Conservation (phyloP, 306 rosid genomes). For the Fragaria vesca region DNA sequence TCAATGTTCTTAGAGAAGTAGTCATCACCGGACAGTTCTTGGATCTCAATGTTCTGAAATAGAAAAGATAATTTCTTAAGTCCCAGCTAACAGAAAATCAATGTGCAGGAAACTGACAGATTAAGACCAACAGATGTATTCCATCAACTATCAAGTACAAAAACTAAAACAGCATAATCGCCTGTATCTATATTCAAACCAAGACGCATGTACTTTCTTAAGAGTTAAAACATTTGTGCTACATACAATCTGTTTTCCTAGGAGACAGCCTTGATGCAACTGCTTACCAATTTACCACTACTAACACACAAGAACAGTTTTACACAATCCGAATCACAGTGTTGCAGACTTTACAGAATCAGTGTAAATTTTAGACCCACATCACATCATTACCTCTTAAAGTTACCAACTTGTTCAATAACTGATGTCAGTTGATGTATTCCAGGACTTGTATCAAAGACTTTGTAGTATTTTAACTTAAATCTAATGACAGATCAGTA, state of each 20-base stretch:
- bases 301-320: not conserved
- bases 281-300: not conserved
- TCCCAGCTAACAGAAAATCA: constrained; percentile 9
- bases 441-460: not conserved
- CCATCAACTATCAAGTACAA: not conserved
- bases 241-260: not conserved
- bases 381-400: not conserved
- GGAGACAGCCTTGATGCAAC: not conserved
- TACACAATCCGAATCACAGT: not conserved
- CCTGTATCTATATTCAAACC: not conserved
- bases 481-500: not conserved
- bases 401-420: not conserved
- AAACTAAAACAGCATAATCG: not conserved
- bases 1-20: constrained; percentile 88
- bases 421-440: not conserved
- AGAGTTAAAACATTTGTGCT: not conserved
- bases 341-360: not conserved
- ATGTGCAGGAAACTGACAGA: not conserved
- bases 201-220: not conserved
- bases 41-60: constrained; percentile 46
- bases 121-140: not conserved
- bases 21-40: constrained; percentile 70
- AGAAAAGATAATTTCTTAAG: constrained; percentile 4
- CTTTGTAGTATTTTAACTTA: not conserved
- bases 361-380: not conserved